phyloP scores from a whole-genome alignment of 306 rosid species.

The Quercus dentata region DNA sequence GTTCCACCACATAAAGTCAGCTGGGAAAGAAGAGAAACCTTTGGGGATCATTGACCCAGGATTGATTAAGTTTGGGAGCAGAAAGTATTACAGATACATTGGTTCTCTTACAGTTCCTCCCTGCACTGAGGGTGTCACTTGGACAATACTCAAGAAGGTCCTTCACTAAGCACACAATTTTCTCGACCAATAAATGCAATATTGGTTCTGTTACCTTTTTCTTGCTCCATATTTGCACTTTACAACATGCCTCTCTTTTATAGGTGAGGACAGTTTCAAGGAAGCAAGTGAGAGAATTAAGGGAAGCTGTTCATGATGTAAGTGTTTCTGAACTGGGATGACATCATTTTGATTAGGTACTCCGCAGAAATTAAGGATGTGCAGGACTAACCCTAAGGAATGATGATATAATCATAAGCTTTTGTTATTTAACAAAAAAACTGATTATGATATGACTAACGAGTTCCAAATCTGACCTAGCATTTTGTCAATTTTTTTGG shows the following conservation, averaged over 20 bases:
- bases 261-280: conserved; percentile 65
- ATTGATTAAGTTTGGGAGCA: conserved; percentile 47
- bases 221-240: neutral
- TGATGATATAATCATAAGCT: neutral
- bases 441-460: too few relatives aligned
- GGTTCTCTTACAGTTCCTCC: conserved; percentile 86
- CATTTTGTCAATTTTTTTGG: too few relatives aligned
- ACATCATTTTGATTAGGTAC: neutral
- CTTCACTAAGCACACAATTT: neutral
- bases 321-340: conserved; percentile 6
- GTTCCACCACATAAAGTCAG: conserved; percentile 29
- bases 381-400: neutral
- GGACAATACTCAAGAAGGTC: conserved; percentile 70
- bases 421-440: too few relatives aligned
- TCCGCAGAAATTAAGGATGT: neutral
- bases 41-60: conserved; percentile 54
- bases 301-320: conserved; percentile 56
- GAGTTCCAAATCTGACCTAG: too few relatives aligned
- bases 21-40: conserved; percentile 35
- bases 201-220: neutral
- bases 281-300: conserved; percentile 53
- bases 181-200: neutral
- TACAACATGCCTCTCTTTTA: neutral
- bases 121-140: conserved; percentile 69
- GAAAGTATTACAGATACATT: conserved; percentile 68